Base-by-base conservation (phyloP, 495 filamentous ascomycete species). In the Trichoderma gamsii region DNA sequence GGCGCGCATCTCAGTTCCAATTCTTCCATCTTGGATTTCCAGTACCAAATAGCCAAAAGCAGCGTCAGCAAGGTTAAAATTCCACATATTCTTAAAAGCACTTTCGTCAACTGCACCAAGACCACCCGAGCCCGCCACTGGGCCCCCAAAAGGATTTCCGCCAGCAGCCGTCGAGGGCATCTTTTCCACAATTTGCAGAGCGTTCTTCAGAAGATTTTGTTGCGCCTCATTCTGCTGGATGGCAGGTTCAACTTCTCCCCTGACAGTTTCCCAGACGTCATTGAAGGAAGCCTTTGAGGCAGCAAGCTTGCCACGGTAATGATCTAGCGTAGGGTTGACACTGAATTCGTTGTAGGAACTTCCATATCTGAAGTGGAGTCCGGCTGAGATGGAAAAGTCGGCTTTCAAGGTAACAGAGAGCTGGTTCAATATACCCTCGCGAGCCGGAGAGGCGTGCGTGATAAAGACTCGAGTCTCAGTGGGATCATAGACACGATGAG, bases 61-160 rank as follows among this genome's bases (percentile, higher is more conserved):
- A 44, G 95, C 95, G 80, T 99, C 95, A 25, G 95, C 95, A 64
- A 99, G 79, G 76, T 99, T 99, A 81, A 99, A 99, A 79, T 99
- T 99, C 95, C 95, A 99, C 96, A 98, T 98, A 73, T 99, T 99
- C 83, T 99, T 99, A 83, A 99, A 99, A 0, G 95, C 95, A 71
- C 93, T 97, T 80, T 99, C 95, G 73, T 99, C 95, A 23, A 99
- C 92, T 72, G 96, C 92, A 23, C 95, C 94, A 70, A 88, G 88
- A 52, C 77, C 84, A 27, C 86, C 87, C 32, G 85, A 85, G 21
- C 89, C 88, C n/a, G 87, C 85, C 69, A 87, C 84, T 15, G 90
- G 89, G 11, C 95, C 95, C 68, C 96, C 95, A 74, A 98, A 98
- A 0, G 96, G 96, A 76, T 97, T 97, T 1, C 94, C 94, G 69